Evolutionary conservation across 352 stramenopile species (phyloP), one percentile per base, ranked within the genome.

Genomic region (Phytophthora pistaciae): DNA sequence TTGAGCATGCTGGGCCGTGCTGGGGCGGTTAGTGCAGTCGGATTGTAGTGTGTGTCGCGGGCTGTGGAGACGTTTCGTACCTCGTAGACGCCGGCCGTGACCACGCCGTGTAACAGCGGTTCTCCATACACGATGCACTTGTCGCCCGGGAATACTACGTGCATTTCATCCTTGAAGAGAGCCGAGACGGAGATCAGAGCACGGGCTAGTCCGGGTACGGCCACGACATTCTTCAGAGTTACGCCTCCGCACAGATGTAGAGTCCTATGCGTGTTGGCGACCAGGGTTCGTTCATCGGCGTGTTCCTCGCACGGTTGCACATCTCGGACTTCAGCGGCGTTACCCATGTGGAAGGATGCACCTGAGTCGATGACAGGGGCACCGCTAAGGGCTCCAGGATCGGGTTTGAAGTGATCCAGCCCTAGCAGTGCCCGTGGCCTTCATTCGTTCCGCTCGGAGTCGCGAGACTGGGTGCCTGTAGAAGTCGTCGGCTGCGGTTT

Each of bases 341-440:
- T n/a, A n/a, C 55, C 57, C 59, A 65, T 65, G 33, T 58, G 59
- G 21, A 38, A 58, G 16, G 59, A 50, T n/a, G 29, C 46, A 7
- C 59, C 48, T 9, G 52, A 68, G 23, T 33, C 38, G 23, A 56
- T 61, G 38, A 56, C 31, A 38, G 33, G 6, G 16, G 31, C 10
- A 29, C 0, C n/a, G 29, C n/a, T 11, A 18, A 2, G 49, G 38
- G 8, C 20, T n/a, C 40, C 33, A 13, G 33, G 33, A 38, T 38
- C 33, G 2, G 59, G 59, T 14, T 61, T 31, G 44, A 23, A 61
- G n/a, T 40, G 18, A 29, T 61, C 42, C 33, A 38, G 44, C 40
- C 29, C 61, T 21, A 38, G 33, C 61, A 42, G 61, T 57, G 61
- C 44, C 52, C 50, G 21, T 29, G 3, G 27, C 3, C 62, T 57